A percentile compares a stretch with the other conserved stretches of the same genome.
phyloP scores from a whole-genome alignment of 1,139 yeast species.

The Saccharomyces hybrid region DNA sequence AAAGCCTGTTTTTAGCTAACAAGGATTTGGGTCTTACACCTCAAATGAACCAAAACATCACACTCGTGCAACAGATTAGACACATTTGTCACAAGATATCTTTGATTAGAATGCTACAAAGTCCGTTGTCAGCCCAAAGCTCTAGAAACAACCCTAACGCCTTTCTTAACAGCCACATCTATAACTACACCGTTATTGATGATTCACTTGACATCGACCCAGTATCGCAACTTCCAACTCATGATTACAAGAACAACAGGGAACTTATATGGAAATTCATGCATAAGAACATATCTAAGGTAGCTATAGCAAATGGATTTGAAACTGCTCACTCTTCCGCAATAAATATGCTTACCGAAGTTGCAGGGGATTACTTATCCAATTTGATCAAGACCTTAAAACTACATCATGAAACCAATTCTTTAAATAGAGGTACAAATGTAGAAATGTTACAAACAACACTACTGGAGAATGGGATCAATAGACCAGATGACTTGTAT shows the following conservation, averaged over 20 bases:
- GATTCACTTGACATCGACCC: slow-evolving; percentile 70
- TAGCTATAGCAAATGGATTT: slow-evolving; percentile 90
- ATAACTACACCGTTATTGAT: slow-evolving; percentile 34
- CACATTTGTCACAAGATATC: slow-evolving; percentile 84
- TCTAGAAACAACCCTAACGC: slow-evolving; percentile 16
- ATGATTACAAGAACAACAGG: slow-evolving; percentile 52
- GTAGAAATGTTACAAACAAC: slow-evolving; percentile 52
- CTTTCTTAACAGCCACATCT: slow-evolving; percentile 19
- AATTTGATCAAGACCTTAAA: slow-evolving; percentile 69
- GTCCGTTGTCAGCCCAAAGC: slow-evolving; percentile 29
- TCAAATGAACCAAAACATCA: slow-evolving; percentile 56
- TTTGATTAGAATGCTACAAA: slow-evolving; percentile 83
- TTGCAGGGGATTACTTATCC: slow-evolving; percentile 72
- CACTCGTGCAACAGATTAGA: slow-evolving; percentile 79
- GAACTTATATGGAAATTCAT: slow-evolving; percentile 60
- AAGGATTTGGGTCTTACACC: slow-evolving; percentile 52
- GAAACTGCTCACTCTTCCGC: slow-evolving; percentile 78
- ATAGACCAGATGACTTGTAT: slow-evolving; percentile 68
- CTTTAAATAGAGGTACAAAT: slow-evolving; percentile 39
- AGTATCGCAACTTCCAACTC: slow-evolving; percentile 54
- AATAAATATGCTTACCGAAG: slow-evolving; percentile 68
- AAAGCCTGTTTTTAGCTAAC: slow-evolving; percentile 33
- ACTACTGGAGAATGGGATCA: slow-evolving; percentile 76
- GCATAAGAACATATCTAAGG: slow-evolving; percentile 62
- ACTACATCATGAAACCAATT: slow-evolving; percentile 58